A percentile compares a stretch with the other conserved stretches of the same genome.
phyloP scores from a whole-genome alignment of 1,284 basidiomycete species.

The Ceratobasidium sp. region DNA sequence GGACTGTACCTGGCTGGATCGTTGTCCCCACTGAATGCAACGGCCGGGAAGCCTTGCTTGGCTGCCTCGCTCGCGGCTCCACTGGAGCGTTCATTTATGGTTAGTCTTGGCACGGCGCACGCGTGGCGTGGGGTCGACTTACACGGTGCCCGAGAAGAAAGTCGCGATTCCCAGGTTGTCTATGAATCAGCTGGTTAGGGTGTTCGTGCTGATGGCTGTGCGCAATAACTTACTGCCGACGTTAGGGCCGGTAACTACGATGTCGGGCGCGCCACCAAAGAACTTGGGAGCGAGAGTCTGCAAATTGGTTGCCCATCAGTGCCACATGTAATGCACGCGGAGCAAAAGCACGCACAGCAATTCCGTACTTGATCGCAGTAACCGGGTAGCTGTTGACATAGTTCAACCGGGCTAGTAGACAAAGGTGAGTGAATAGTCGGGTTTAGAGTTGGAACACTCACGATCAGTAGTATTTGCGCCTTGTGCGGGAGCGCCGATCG shows the following conservation, averaged over 20 bases:
- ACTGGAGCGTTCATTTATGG: slow-evolving; percentile 41
- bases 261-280: slow-evolving; percentile 53
- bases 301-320: slow-evolving; percentile 53
- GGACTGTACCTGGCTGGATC: slow-evolving; percentile 38
- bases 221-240: slow-evolving; percentile 53
- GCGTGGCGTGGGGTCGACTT: slow-evolving; percentile 42
- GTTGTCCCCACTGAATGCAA: slow-evolving; percentile 57
- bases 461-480: slow-evolving; percentile 55
- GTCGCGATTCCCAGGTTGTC: slow-evolving; percentile 53
- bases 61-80: slow-evolving; percentile 59
- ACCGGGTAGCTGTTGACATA: slow-evolving; percentile 51
- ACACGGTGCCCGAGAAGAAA: slow-evolving; percentile 58
- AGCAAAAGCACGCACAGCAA: slow-evolving; percentile 44
- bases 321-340: background rate
- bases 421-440: slow-evolving; percentile 37
- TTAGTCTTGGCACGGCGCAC: background rate
- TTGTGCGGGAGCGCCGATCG: slow-evolving; percentile 54
- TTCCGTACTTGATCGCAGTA: slow-evolving; percentile 39
- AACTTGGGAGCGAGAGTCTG: slow-evolving; percentile 56
- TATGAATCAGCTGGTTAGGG: slow-evolving; percentile 43
- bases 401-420: slow-evolving; percentile 43
- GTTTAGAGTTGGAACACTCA: slow-evolving; percentile 45
- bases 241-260: slow-evolving; percentile 61
- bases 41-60: slow-evolving; percentile 56
- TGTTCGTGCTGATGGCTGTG: background rate